These are phyloP conservation scores for Apiospora phragmitis DNA, from an alignment of 2,329 filamentous ascomycete species.

Conservation along the genomic window DNA sequence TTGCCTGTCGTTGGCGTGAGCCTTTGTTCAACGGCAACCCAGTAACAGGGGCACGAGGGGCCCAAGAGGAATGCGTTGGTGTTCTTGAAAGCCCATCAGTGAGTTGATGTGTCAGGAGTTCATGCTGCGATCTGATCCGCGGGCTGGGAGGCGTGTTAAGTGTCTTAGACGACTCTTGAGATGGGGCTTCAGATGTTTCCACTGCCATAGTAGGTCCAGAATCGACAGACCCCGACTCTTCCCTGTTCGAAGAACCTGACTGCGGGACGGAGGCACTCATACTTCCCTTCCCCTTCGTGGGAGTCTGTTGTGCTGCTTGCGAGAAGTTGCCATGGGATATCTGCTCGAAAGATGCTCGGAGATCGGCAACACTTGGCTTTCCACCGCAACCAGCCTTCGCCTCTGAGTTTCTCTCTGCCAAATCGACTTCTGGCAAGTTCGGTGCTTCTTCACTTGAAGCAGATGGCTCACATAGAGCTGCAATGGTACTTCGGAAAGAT, in stretches of 20 bases:
- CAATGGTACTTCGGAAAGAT: neutral
- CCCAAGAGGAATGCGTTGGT: neutral
- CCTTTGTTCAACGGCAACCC: constrained; percentile 16
- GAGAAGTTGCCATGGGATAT: constrained; percentile 3
- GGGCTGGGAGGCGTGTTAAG: neutral
- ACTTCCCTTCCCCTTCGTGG: neutral
- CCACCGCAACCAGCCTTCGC: constrained; percentile 15
- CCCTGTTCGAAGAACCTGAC: neutral
- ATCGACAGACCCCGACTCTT: neutral
- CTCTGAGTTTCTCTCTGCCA: neutral
- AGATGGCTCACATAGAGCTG: neutral
- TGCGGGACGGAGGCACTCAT: neutral
- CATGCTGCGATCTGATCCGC: neutral
- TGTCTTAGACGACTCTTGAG: neutral
- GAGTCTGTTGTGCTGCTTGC: neutral
- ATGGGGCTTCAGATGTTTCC: neutral
- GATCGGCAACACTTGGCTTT: constrained; percentile 34
- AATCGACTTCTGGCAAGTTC: neutral
- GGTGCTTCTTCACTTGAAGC: neutral
- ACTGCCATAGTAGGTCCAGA: neutral
- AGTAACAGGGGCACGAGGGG: neutral
- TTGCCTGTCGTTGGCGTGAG: constrained; percentile 14
- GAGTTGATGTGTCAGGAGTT: neutral
- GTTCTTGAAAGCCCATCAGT: constrained; percentile 11
- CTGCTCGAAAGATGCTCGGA: constrained; percentile 35